Base-by-base conservation (phyloP, 164 flowering plant genomes). In the Malania oleifera region DNA sequence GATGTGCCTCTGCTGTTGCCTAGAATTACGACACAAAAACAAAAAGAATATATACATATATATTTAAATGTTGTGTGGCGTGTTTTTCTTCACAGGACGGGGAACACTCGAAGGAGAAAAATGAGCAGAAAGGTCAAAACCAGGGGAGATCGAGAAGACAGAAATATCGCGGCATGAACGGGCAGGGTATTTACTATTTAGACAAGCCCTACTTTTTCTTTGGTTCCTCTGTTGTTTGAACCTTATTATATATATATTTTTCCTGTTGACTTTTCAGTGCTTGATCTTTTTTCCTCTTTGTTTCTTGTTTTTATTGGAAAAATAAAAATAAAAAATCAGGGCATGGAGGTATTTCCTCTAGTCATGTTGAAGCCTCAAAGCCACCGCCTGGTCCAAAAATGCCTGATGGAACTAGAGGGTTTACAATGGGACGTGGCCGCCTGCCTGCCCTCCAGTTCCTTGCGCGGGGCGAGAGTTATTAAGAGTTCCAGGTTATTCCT, bases 351-450 rank as follows among this genome's bases (percentile, higher is more conserved):
- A 52, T 64, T 5, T 34, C 56, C 19, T 59, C 70, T 25, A 60
- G 59, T 46, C 68, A 71, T 60, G 67, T 15, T 59, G 88, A 82
- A 77, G 52, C 69, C 15, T 54, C 74, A 20, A 81, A 85, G 71
- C 96, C 89, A 34, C 95, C 95, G 43, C 95, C 91, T 1, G 89
- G 91, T 22, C 98, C 98, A 24, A 83, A 63, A 75, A 91, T 91
- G 96, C 98, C 96, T 12, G 96, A 91, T 70, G 98, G 98, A 53
- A 86, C 95, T 6, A 70, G 86, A 52, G 96, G 98, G 54, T 89
- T 90, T 67, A 69, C 95, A 1, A 69, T 85, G 85, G 97, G 97
- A 15, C 91, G 97, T 29, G 97, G 97, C 39, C 78, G 83, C 29
- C 82, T 90, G 62, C 74, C 62, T 1, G 46, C 43, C n/a, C 0